Base-by-base conservation (phyloP, 352 stramenopile species). In the Peronospora farinosa region DNA sequence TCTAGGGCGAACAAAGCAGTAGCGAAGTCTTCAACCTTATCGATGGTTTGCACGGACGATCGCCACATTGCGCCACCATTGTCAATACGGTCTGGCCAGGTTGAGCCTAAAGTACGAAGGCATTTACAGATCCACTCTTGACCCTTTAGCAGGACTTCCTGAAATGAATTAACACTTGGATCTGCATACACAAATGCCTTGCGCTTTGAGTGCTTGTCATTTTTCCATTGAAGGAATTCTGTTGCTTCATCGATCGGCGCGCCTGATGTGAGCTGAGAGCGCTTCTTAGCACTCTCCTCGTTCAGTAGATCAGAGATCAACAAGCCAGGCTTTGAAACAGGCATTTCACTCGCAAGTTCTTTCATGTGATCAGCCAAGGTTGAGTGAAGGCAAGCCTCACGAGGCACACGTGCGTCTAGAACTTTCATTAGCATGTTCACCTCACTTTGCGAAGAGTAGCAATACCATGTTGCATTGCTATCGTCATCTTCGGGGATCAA, bases 281-380 rank as follows among this genome's bases (percentile, higher is more conserved):
- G 74, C 44, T 88, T 86, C 51, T 74, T 76, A 10, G 60, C 55
- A 23, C 42, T 73, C 15, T 81, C 69, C 25, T 88, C 80, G 35
- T 88, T 87, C 8, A 84, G 39, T 7, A 91, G 30, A 42, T 92
- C 78, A 8, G 80, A 83, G 27, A 92, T 81, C 12, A 89, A 54
- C n/a, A 89, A 54, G 0, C 78, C 76, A 6, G 80, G 72, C 55
- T 87, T 89, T 0, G 74, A 79, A 27, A 80, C 47, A 3, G 80
- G 80, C 80, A 92, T 88, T 11, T 86, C 74, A 6, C 58, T 52
- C 5, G 64, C 61, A 33, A 88, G 65, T 19, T 72, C 39, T 3
- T 86, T 71, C 46, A 88, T 76, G 33, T 86, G 72, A 5, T 92
- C 81, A 19, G 58, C 69, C 31, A 92, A 42, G 15, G 74, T 62